Evolutionary conservation across 2,329 filamentous ascomycete genomes (phyloP).

Genomic region (Exophiala spinifera): DNA sequence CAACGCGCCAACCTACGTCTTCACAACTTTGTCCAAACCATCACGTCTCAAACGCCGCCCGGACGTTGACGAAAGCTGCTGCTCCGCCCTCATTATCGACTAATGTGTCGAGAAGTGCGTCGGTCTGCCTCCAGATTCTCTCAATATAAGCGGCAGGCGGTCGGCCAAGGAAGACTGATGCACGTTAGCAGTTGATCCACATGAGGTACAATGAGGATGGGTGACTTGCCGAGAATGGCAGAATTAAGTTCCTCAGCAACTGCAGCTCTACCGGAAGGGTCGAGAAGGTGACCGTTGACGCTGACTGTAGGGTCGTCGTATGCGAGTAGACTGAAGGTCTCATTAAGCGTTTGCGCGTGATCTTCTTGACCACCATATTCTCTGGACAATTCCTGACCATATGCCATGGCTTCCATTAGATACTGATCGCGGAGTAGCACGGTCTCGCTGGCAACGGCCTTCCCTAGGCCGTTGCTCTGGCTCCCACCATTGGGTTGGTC

Average conservation of each 20-base stretch:
- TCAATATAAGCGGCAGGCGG: slow-evolving; percentile 83
- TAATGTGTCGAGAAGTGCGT: slow-evolving; percentile 73
- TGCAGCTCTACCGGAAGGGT: slow-evolving; percentile 67
- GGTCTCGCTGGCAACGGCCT: slow-evolving; percentile 31
- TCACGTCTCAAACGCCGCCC: slow-evolving; percentile 9
- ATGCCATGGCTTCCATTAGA: slow-evolving; percentile 68
- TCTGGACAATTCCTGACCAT: slow-evolving; percentile 72
- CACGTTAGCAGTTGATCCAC: slow-evolving; percentile 21
- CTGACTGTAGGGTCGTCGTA: slow-evolving; percentile 78
- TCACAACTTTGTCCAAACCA: too few species aligned
- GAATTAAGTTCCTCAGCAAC: slow-evolving; percentile 94
- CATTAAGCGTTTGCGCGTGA: slow-evolving; percentile 69
- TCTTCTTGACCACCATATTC: slow-evolving; percentile 76
- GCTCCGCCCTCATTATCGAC: slow-evolving; percentile 73
- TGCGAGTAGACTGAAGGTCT: slow-evolving; percentile 84
- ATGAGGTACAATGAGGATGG: neutral
- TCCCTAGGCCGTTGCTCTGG: slow-evolving; percentile 34
- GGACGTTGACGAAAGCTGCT: slow-evolving; percentile 76
- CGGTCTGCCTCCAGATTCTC: slow-evolving; percentile 79
- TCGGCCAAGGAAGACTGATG: slow-evolving; percentile 79
- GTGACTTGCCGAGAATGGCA: slow-evolving; percentile 74
- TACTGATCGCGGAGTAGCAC: slow-evolving; percentile 48
- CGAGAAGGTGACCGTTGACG: slow-evolving; percentile 73
- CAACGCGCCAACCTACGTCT: too few species aligned
- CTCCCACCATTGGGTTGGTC: slow-evolving; percentile 34